phyloP scores from a whole-genome alignment of 768 basidiomycete genomes.

The Lentinula sp. region DNA sequence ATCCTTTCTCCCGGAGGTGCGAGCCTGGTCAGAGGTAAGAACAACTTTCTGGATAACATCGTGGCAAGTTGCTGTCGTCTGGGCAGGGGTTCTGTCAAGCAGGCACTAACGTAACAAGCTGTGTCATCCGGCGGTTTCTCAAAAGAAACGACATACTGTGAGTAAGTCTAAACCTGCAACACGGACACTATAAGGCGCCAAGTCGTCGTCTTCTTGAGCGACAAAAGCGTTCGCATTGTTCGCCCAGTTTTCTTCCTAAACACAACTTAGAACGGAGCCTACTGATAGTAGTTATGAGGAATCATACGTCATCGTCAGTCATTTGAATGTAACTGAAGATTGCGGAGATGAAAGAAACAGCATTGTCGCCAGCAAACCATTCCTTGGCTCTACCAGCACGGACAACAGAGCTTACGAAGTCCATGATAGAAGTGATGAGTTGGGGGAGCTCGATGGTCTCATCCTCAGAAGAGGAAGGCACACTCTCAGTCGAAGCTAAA shows the following conservation, averaged over 20 bases:
- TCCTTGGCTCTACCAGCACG: conserved; percentile 59
- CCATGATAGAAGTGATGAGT: conserved; percentile 72
- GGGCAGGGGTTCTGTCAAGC: conserved; percentile 46
- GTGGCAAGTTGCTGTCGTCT: conserved; percentile 51
- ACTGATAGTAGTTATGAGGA: not conserved
- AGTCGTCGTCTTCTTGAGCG: conserved; percentile 92
- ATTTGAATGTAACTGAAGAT: conserved; percentile 78
- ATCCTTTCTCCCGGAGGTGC: conserved; percentile 47
- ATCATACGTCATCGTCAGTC: conserved; percentile 79
- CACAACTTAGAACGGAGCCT: not conserved
- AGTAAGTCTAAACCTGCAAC: conserved; percentile 83
- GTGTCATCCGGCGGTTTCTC: not conserved
- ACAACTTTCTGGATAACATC: conserved; percentile 49
- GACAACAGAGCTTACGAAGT: conserved; percentile 66
- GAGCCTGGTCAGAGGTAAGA: conserved; percentile 45
- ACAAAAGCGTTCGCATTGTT: conserved; percentile 89
- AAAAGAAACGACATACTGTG: conserved; percentile 38
- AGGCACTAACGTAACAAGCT: conserved; percentile 36
- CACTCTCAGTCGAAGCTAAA: conserved; percentile 44
- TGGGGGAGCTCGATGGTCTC: conserved; percentile 70
- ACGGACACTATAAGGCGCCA: conserved; percentile 73
- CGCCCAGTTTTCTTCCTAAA: conserved; percentile 87
- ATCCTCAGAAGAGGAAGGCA: conserved; percentile 69
- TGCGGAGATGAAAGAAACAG: conserved; percentile 42
- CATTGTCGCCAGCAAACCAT: conserved; percentile 53